Base-by-base conservation (phyloP, 768 basidiomycete species). In the Candolleomyces eurysporus region DNA sequence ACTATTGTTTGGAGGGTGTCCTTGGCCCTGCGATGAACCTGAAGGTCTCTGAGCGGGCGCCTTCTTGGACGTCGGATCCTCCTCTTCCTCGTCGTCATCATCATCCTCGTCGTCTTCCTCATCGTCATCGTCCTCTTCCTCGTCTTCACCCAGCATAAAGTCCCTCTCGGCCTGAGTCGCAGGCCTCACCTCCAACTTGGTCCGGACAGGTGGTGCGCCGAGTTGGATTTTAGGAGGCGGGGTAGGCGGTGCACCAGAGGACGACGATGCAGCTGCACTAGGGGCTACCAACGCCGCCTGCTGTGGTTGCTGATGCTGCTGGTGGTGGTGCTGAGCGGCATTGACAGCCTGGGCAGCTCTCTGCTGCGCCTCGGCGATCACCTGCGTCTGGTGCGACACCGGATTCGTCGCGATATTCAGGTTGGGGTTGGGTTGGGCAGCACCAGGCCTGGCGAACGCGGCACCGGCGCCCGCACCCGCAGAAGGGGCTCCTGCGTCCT, bases 311-410 rank as follows among this genome's bases (percentile, higher is more conserved):
- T 56, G 59, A 46, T 40, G 62, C 32, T 50, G 67, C 50, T 32
- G 52, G 30, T 21, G 59, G 39, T 45, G 59, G n/a, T n/a, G n/a
- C n/a, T n/a, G 26, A 4, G 26, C 26, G 2, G 26, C 26, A 26
- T 26, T 26, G 4, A 26, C 26, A 26, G 26, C 26, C 26, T 26
- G 26, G 26, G 26, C 26, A 26, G 26, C 26, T 26, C 26, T 26
- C 26, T 26, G 26, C 26, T 19, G 65, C 50, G 61, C 57, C 59
- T 71, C 71, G 26, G 63, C 66, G 13, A 68, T 66, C 7, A 71
- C 68, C 66, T 77, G 77, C 2, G 74, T 69, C 49, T 79, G 78
- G 54, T 80, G 79, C 3, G 78, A 79, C n/a, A 79, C 64, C 13
- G 79, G 78, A 53, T 80, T 80, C 19, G 74, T 79, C 7, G 74